Evolutionary conservation across 257 asterid genomes (phyloP).

Genomic region (Nicotiana obtusifolia): DNA sequence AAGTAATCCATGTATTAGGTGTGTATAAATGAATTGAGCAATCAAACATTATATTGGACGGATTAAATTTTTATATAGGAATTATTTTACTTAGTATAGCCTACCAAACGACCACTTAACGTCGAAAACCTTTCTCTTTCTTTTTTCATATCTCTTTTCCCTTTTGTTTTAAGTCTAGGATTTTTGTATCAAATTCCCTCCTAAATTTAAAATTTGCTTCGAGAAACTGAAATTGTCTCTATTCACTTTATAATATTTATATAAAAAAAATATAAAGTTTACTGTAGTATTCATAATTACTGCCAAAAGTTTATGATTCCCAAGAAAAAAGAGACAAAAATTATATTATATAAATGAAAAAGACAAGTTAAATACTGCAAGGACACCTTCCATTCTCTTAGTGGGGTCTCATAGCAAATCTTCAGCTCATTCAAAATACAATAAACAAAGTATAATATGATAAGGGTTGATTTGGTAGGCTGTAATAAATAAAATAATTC

Average conservation of each 20-base stretch:
- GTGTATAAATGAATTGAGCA: too few relatives aligned
- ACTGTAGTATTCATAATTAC: not conserved
- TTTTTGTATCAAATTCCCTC: slow-evolving; percentile 9
- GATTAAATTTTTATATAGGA: too few relatives aligned
- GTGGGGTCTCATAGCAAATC: slow-evolving; percentile 7
- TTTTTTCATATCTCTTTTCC: not conserved
- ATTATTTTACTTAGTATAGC: too few relatives aligned
- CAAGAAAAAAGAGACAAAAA: not conserved
- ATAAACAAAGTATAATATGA: not conserved
- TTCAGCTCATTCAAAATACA: slow-evolving; percentile 7
- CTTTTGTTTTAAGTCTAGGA: not conserved
- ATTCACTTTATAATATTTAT: not conserved
- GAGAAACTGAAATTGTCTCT: not conserved
- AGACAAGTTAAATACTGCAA: slow-evolving; percentile 3
- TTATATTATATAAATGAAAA: not conserved
- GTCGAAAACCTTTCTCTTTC: not conserved
- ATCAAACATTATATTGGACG: too few relatives aligned
- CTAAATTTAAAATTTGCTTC: slow-evolving; percentile 3
- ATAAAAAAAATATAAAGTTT: not conserved
- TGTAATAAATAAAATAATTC: too few relatives aligned
- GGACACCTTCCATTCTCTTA: slow-evolving; percentile 2
- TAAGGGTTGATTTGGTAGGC: too few relatives aligned
- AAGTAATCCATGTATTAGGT: too few relatives aligned
- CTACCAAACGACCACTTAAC: too few relatives aligned
- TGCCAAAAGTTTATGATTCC: slow-evolving; percentile 6